phyloP scores from a whole-genome alignment of 1,284 basidiomycete genomes.

The Stygiomarasmius scandens region DNA sequence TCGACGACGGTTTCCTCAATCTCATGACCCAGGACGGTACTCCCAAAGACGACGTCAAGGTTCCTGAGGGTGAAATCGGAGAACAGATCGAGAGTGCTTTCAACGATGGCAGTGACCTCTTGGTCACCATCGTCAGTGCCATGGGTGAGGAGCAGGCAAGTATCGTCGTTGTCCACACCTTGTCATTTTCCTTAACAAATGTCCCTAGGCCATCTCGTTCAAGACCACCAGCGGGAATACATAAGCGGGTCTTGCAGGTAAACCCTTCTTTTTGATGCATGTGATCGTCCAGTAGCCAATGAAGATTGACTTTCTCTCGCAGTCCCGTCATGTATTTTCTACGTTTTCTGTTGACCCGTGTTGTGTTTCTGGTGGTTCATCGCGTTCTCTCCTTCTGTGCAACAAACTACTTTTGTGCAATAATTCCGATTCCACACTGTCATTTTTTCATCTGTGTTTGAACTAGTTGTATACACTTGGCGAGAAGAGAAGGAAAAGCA shows the following conservation, averaged over 20 bases:
- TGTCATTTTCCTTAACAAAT: background rate
- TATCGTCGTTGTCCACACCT: background rate
- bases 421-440: background rate
- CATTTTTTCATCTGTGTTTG: background rate
- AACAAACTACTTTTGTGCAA: background rate
- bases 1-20: slow-evolving; percentile 93
- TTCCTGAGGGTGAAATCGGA: slow-evolving; percentile 89
- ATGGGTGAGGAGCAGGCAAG: slow-evolving; percentile 89
- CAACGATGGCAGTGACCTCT: slow-evolving; percentile 86
- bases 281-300: background rate
- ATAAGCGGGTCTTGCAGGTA: background rate
- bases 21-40: slow-evolving; percentile 86
- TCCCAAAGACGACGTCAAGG: slow-evolving; percentile 93
- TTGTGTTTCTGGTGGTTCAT: background rate
- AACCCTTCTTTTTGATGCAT: background rate
- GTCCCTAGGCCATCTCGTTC: background rate
- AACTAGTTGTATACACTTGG: background rate
- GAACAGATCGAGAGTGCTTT: slow-evolving; percentile 74
- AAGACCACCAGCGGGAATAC: background rate
- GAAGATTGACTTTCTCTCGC: background rate
- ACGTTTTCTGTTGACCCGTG: background rate
- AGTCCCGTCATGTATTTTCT: background rate
- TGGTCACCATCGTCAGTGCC: slow-evolving; percentile 89
- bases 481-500: background rate
- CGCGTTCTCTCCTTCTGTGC: background rate